Percentiles rank a stretch among this genome's conserved stretches.
phyloP scores from a whole-genome alignment of 129 eudicot genomes.

The Ambrosia artemisiifolia region DNA sequence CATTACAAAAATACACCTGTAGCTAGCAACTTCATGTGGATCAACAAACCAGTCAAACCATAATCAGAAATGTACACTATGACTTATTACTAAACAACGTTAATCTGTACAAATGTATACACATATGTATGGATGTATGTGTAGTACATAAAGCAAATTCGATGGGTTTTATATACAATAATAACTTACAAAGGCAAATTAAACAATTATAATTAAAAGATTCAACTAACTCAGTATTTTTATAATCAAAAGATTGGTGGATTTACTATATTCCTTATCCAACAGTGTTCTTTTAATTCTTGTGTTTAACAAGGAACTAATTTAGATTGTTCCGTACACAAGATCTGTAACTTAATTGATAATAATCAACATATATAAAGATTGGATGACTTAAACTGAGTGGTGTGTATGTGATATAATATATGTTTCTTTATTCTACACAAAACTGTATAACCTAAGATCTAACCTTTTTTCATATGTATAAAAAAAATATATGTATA shows the following conservation, averaged over 20 bases:
- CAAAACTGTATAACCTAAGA: neutral
- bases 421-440: neutral
- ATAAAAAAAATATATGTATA: too few relatives aligned
- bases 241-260: neutral
- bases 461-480: neutral
- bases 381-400: neutral
- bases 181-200: neutral
- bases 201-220: neutral
- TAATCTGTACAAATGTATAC: neutral
- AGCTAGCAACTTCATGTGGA: neutral
- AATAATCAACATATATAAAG: neutral
- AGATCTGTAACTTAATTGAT: constrained; percentile 7
- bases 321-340: neutral
- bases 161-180: neutral
- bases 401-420: neutral
- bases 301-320: neutral
- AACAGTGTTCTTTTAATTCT: neutral
- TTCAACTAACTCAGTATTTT: neutral
- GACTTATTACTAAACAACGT: too few relatives aligned
- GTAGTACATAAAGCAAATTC: neutral
- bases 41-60: neutral
- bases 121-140: neutral
- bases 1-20: too few relatives aligned
- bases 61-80: too few relatives aligned
- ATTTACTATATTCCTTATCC: neutral